Evolutionary conservation across 495 filamentous ascomycete species (phyloP).

Genomic region (Recurvomyces mirabilis): DNA sequence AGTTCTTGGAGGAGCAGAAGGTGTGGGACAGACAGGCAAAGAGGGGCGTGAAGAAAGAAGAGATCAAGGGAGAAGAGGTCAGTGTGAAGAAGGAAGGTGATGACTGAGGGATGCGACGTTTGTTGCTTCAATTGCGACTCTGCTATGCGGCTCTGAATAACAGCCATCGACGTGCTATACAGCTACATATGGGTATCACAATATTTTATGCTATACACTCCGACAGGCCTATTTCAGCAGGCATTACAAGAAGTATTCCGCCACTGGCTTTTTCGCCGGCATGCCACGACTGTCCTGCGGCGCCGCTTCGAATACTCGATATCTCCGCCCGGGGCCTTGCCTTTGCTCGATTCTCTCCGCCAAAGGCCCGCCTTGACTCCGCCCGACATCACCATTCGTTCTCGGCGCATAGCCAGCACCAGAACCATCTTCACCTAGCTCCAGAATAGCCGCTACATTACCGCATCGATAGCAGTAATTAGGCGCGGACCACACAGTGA

Average conservation of each 20-base stretch:
- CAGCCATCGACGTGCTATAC: no score
- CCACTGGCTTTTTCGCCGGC: slow-evolving; percentile 97
- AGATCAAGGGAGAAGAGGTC: background rate
- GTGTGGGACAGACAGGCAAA: slow-evolving; percentile 29
- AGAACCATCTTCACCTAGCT: slow-evolving; percentile 75
- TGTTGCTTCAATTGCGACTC: no score
- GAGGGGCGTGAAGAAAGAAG: slow-evolving; percentile 7
- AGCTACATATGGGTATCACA: no score
- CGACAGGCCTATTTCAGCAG: no score
- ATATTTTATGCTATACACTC: no score
- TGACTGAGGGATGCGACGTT: no score
- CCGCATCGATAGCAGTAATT: slow-evolving; percentile 99
- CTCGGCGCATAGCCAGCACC: slow-evolving; percentile 63
- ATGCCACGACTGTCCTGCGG: slow-evolving; percentile 94
- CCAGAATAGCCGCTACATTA: slow-evolving; percentile 90
- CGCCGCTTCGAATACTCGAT: slow-evolving; percentile 92
- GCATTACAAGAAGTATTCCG: slow-evolving; percentile 78
- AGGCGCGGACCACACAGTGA: slow-evolving; percentile 95
- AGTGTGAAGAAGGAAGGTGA: background rate
- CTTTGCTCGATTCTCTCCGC: slow-evolving; percentile 33
- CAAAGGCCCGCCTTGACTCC: slow-evolving; percentile 37
- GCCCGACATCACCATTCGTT: slow-evolving; percentile 67
- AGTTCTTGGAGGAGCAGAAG: slow-evolving; percentile 33
- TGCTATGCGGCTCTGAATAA: no score
- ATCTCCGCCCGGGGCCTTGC: slow-evolving; percentile 73